Conservation (phyloP, 169 alveolate species). For the Cryptosporidium ryanae region DNA sequence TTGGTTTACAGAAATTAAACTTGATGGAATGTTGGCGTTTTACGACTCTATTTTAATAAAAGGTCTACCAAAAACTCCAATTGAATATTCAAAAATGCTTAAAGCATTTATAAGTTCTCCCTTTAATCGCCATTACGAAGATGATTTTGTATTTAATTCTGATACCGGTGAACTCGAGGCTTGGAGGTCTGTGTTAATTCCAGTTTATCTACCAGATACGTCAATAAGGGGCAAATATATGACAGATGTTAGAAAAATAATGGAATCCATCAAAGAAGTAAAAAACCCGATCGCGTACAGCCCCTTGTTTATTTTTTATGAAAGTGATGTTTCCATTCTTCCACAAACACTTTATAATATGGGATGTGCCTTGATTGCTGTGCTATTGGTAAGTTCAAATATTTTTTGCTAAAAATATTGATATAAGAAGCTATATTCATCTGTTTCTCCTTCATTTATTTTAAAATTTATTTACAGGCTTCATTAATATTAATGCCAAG, state of each 20-base stretch:
- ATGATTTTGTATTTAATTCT: constrained; percentile 66
- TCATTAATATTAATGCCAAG: constrained; percentile 82
- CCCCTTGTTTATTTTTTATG: constrained; percentile 77
- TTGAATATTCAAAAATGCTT: constrained; percentile 60
- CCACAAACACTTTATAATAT: constrained; percentile 77
- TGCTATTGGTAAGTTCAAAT: constrained; percentile 76
- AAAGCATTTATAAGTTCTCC: constrained; percentile 72
- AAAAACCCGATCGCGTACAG: constrained; percentile 68
- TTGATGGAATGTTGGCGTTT: constrained; percentile 69
- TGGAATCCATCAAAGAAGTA: constrained; percentile 28
- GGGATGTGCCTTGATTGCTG: constrained; percentile 81
- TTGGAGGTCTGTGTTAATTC: constrained; percentile 68
- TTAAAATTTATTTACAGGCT: constrained; percentile 76
- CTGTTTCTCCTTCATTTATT: constrained; percentile 52
- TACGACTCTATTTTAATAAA: constrained; percentile 54
- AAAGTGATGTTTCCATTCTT: constrained; percentile 78
- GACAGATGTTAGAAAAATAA: constrained; percentile 55
- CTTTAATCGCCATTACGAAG: constrained; percentile 65
- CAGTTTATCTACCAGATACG: constrained; percentile 66
- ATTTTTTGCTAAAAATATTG: constrained; percentile 52
- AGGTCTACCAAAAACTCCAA: constrained; percentile 57
- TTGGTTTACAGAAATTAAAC: constrained; percentile 68
- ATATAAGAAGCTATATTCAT: constrained; percentile 35
- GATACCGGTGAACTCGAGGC: constrained; percentile 66
- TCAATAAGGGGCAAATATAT: constrained; percentile 68